Conservation (phyloP, 371 early-diverging fungal species). For the Apophysomyces variabilis region DNA sequence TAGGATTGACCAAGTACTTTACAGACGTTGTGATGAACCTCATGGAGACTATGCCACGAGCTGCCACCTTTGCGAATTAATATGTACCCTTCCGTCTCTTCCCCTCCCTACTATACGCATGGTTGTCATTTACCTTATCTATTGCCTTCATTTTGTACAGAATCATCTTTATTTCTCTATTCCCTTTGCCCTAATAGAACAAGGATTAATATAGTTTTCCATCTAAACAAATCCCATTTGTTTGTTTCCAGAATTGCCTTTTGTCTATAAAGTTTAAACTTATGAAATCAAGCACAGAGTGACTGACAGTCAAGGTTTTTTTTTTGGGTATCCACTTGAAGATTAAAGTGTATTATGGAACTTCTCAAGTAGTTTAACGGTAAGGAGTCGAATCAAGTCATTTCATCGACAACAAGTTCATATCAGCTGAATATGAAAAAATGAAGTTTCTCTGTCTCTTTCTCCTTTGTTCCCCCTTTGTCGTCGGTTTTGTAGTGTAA, state of each 20-base stretch:
- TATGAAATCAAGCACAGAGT: too few species aligned
- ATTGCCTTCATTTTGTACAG: not conserved
- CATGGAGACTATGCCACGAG: not conserved
- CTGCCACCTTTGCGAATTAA: not conserved
- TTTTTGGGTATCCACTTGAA: too few species aligned
- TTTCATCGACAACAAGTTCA: not conserved
- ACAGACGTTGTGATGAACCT: constrained; percentile 5
- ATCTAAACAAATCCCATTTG: too few species aligned
- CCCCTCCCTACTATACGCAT: not conserved
- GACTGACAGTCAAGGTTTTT: too few species aligned
- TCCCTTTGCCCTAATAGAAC: not conserved
- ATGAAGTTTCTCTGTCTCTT: not conserved
- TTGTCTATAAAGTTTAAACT: too few species aligned
- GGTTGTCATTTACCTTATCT: not conserved
- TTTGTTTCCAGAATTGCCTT: too few species aligned
- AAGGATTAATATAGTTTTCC: too few species aligned
- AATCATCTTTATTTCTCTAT: not conserved
- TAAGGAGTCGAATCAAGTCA: not conserved
- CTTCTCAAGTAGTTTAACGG: too few species aligned
- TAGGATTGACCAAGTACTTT: not conserved
- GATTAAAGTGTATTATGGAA: too few species aligned
- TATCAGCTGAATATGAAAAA: not conserved
- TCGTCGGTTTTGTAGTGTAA: not conserved
- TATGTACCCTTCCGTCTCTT: not conserved
- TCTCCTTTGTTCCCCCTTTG: not conserved